Evolutionary conservation across 1,284 basidiomycete species (phyloP), one percentile per base, ranked within the genome.

Genomic region (Rhodotorula sp.): DNA sequence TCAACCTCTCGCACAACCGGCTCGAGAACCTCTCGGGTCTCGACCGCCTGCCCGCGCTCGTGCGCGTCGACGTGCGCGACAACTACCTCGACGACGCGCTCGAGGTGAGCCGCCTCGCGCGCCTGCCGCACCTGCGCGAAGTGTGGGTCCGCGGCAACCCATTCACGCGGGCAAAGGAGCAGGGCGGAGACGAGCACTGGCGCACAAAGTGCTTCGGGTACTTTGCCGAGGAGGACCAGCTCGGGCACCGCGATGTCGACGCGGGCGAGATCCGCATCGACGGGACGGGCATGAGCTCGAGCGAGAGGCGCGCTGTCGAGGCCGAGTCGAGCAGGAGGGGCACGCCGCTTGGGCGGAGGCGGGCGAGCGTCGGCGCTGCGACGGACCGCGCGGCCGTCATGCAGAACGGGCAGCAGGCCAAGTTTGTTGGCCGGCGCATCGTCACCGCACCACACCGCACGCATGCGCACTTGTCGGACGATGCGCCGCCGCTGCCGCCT

Each of bases 21-120:
- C 87, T 98, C 60, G 92, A 96, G 79, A 94, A 92, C 34, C 87
- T 99, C 64, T 94, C 93, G 74, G 96, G 96, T 5, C 85, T 98
- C 9, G 96, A 99, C 81, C 88, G 94, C 12, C 86, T 98, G 1
- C 84, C 86, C 65, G 90, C 89, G 1, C 86, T 98, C 13, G 88
- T 92, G 78, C 87, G 91, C 23, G 85, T 97, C 42, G 95, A 99
- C 80, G 83, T 98, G n/a, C 87, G 94, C 8, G 80, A 85, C 61
- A 99, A 98, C 77, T 81, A 86, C 57, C 84, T 99, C 54, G 87
- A 89, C 59, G 96, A 98, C 76, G 87, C 87, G 50, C 88, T 88
- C 19, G 96, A 99, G 81, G 85, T 98, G 3, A 91, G 93, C 2
- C 85, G 96, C 41, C 84, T 99, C 25, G 89, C 92, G 0, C 85